phyloP scores from a whole-genome alignment of 768 basidiomycete genomes.

The Amyloporia xantha region DNA sequence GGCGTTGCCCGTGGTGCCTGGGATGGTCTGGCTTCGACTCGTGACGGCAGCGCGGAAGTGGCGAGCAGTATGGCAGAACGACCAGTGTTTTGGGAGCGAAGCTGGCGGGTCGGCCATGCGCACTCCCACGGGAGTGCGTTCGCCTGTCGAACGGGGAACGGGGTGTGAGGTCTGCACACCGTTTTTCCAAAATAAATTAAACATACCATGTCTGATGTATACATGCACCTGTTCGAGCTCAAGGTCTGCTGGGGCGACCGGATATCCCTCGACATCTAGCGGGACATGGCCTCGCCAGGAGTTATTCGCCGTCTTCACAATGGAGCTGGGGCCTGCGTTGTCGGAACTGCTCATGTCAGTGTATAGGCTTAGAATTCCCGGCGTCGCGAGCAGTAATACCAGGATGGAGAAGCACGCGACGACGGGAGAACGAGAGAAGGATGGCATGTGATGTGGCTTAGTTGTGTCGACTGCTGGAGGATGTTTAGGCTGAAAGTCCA shows the following conservation, averaged over 20 bases:
- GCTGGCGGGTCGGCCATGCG: constrained; percentile 57
- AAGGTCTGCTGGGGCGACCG: constrained; percentile 47
- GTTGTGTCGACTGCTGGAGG: no score
- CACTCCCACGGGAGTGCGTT: constrained; percentile 69
- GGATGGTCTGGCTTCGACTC: constrained; percentile 16
- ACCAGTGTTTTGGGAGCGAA: constrained; percentile 63
- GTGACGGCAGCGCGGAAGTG: constrained; percentile 43
- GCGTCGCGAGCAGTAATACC: neutral
- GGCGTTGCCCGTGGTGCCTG: constrained; percentile 14
- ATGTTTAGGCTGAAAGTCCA: no score
- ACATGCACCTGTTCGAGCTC: constrained; percentile 67
- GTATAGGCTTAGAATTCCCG: neutral
- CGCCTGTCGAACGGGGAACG: constrained; percentile 39
- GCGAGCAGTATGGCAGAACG: constrained; percentile 51
- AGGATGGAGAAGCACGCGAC: neutral
- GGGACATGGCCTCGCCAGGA: constrained; percentile 15
- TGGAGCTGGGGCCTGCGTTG: neutral
- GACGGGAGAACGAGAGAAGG: neutral
- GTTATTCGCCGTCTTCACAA: neutral
- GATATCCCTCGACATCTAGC: constrained; percentile 56
- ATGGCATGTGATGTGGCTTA: no score
- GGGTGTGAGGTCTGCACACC: neutral
- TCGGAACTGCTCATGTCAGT: neutral
- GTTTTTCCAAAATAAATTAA: neutral
- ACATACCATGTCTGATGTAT: constrained; percentile 68